A percentile compares a stretch with the other conserved stretches of the same genome.
Evolutionary conservation across 179 eudicot genomes (phyloP).

Genomic region (Amaranthus tricolor): DNA sequence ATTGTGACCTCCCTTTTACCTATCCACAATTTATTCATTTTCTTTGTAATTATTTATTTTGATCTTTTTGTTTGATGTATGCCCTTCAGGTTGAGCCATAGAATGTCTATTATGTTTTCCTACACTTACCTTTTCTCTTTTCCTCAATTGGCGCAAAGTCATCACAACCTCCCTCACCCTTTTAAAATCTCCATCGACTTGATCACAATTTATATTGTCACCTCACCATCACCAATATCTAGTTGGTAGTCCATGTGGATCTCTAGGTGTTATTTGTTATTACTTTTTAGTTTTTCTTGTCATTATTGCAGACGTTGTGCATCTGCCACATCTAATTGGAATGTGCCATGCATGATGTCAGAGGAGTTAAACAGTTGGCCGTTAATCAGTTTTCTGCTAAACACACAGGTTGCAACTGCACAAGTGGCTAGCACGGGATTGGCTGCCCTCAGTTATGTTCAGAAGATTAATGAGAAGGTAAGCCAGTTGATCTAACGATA

Average conservation of each 20-base stretch:
- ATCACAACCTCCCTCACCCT: too few species aligned
- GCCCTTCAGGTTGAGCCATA: too few species aligned
- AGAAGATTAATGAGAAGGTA: conserved; percentile 93
- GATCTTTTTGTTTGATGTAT: too few species aligned
- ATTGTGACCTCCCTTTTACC: too few species aligned
- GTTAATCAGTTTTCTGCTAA: neutral
- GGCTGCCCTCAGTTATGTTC: conserved; percentile 83
- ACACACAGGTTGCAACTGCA: conserved; percentile 73
- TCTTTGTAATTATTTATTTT: too few species aligned
- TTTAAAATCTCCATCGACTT: too few species aligned
- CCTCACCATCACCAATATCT: too few species aligned
- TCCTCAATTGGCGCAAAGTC: too few species aligned
- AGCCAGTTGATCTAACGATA: neutral
- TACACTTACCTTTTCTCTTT: too few species aligned
- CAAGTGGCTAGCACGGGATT: conserved; percentile 94
- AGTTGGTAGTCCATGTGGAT: neutral
- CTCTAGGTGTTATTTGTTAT: neutral
- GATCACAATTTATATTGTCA: too few species aligned
- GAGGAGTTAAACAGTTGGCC: neutral
- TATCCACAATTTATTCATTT: too few species aligned
- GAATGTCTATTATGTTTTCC: too few species aligned
- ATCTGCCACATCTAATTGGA: neutral
- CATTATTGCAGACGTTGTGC: neutral
- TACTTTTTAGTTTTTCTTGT: neutral
- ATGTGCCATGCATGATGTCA: conserved; percentile 1